Base-by-base conservation (phyloP, 495 filamentous ascomycete genomes). In the Podospora anserina region DNA sequence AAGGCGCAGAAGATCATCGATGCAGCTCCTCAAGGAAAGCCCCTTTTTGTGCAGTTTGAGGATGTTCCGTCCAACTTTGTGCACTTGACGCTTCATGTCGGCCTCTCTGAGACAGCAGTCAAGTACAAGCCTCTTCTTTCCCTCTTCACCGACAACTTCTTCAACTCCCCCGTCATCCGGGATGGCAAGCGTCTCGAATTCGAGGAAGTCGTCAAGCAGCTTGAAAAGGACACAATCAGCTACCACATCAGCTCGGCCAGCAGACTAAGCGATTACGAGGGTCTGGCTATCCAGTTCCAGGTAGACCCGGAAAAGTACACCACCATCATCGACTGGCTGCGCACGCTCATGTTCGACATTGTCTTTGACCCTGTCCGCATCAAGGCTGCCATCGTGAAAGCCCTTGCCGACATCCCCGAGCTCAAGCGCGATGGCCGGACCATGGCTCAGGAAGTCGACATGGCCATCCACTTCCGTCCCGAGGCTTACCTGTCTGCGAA, bases 21-120 rank as follows among this genome's bases (percentile, higher is more conserved):
- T 72, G 82, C 84, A 26, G 88, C 93, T 64, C 82, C 84, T 3
- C 84, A 85, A 61, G 70, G 73, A 0, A 71, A 87, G 53, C 92
- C 94, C 1, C 82, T 97, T 2, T 99, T 97, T 78, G 84, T 99
- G n/a, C 96, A 99, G 79, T 99, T 95, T 72, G 95, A 99, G 81
- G 87, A 96, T 72, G 90, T 97, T 39, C 87, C 88, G 39, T 94
- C 91, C 58, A 94, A 91, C 72, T 99, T 99, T 75, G 92, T 97
- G 57, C 88, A 92, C 68, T 79, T 98, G 15, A 88, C 85, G 9
- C 77, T 97, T 19, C 83, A 96, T 55, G 77, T 97, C 49, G 91
- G 91, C 60, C 94, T 92, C 2, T 87, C 87, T 18, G 81, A 87
- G 23, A 82, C 97, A 0, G 90, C 92, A 0, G 82, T 89, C 4